Evolutionary conservation across 345 rosid genomes (phyloP).

Genomic region (Litchi chinensis): DNA sequence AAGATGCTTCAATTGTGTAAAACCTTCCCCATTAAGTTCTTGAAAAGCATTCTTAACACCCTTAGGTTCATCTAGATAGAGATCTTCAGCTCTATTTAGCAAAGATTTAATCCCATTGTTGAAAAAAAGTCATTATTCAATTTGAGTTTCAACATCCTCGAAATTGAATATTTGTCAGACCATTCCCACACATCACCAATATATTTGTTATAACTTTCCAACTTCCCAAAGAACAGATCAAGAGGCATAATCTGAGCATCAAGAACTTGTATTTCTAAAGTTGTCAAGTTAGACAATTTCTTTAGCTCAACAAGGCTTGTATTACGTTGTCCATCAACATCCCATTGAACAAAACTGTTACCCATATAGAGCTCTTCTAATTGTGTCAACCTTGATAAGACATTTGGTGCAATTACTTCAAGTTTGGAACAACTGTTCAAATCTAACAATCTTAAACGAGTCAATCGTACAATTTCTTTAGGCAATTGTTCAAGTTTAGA

Average conservation of each 20-base stretch:
- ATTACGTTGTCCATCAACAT: background rate
- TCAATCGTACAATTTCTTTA: conserved; percentile 11
- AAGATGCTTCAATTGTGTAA: background rate
- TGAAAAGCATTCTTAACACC: background rate
- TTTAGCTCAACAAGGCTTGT: conserved; percentile 27
- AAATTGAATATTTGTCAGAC: background rate
- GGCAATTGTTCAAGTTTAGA: conserved; percentile 21
- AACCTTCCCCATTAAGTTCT: background rate
- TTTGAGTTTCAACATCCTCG: conserved; percentile 12
- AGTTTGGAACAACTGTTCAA: conserved; percentile 19
- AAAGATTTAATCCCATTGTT: background rate
- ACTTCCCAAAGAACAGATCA: background rate
- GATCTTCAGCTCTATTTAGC: background rate
- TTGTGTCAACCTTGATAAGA: conserved; percentile 8
- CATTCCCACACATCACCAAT: conserved; percentile 8
- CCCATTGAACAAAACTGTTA: conserved; percentile 25
- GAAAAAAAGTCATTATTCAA: background rate
- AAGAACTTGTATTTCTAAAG: conserved; percentile 8
- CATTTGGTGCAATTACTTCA: conserved; percentile 21
- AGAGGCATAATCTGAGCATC: conserved; percentile 14
- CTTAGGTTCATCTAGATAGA: background rate
- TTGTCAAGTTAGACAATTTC: conserved; percentile 11
- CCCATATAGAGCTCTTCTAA: conserved; percentile 28
- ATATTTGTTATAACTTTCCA: background rate
- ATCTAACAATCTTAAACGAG: conserved; percentile 18